Evolutionary conservation across 768 basidiomycete species (phyloP), one percentile per base, ranked within the genome.

Genomic region (Leccinum uliginosum): DNA sequence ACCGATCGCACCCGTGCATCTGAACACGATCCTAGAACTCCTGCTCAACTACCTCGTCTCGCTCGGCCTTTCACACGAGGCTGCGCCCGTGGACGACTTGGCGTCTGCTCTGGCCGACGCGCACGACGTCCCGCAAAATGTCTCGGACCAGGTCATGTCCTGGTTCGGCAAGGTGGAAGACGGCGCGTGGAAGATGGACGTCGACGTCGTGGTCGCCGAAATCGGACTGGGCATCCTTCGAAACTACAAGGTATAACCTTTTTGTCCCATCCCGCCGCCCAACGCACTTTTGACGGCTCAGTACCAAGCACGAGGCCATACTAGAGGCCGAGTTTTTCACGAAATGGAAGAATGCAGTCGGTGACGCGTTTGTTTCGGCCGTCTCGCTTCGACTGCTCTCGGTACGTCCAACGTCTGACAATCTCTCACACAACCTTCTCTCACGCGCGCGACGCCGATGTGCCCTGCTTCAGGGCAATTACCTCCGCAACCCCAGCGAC

Each of bases 191-290:
- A 77, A 67, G 43, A 82, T 89, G 79, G 79, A 93, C 54, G 76
- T 79, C 30, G 70, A 75, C 6, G 76, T 75, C 2, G 74, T 91
- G 15, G 80, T 94, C 7, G 82, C 76, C 58, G 87, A 95, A 67
- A 74, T 96, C 15, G 96, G 95, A 1, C 61, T 91, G 51, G 87
- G 87, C 0, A 75, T 95, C 24, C 71, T 98, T 53, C 76, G 85
- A 44, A 75, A 78, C 19, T 71, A 87, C 67, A 81, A 76, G 71
- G 89, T 87, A 59, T 27, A 62, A 56, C 23, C 27, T 19, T 14
- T 5, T 19, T 2, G 35, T 34, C 19, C 10, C 27, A 29, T 10
- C 12, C 32, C 10, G 14, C 7, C n/a, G n/a, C n/a, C n/a, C n/a
- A n/a, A 43, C 11, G 10, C 53, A 11, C 24, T 29, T 2, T 10